Base-by-base conservation (phyloP, 2,329 filamentous ascomycete species). In the Penicillium sp. region DNA sequence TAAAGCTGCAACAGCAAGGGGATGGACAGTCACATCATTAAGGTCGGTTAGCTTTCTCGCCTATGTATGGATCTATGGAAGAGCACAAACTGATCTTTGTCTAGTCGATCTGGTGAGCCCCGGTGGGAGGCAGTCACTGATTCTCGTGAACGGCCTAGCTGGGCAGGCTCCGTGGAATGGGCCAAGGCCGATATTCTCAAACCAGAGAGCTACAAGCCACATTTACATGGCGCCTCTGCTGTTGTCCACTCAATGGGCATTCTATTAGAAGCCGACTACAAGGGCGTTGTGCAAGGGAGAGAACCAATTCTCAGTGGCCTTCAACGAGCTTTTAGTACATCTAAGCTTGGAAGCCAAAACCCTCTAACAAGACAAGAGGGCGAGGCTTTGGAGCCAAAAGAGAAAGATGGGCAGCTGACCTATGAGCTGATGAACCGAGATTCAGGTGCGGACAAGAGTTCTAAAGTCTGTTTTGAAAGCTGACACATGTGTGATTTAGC, bases 391-490 rank as follows among this genome's bases (percentile, higher is more conserved):
- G 80, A 82, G 62, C 82, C 86, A 1, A 80, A 85, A 50, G 86
- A 89, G 71, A 82, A 79, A 44, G 85, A 86, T 63, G 86, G 86
- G 27, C 89, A 94, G 75, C 80, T 96, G 66, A 97, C 93, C 18
- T 99, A 99, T 77, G 94, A 97, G 78, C 81, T 91, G 57, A 97
- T 99, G 91, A 99, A 99, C 77, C 84, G 94, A 54, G 93, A 97
- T 76, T 82, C 82, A 41, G 80, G 81, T 82, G 67, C 32, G 69
- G 67, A 47, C 31, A 46, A 23, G 25, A n/a, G 31, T 16, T 29
- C 34, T 45, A 27, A 47, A 51, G 34, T 35, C 25, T 7, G 6
- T 40, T 46, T 46, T 25, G 40, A 46, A 31, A 46, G 54, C 54
- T 60, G 45, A 56, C 51, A 53, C 31, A 12, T 48, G 46, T 46